phyloP scores from a whole-genome alignment of 768 basidiomycete species.

The Candolleomyces efflorescens region DNA sequence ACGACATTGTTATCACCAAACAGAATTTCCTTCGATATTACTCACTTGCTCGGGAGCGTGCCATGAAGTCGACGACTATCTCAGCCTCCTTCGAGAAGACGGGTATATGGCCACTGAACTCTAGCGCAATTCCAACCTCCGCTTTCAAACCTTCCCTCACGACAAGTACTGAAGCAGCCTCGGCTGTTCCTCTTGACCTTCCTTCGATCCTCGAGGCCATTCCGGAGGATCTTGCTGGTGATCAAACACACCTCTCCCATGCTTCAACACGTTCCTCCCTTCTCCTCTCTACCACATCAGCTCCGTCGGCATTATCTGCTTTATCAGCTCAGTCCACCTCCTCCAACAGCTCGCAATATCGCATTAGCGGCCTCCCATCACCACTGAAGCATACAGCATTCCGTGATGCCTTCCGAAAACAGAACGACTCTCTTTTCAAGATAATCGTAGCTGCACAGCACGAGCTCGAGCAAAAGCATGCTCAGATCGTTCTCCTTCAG shows the following conservation, averaged over 20 bases:
- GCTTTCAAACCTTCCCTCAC: slow-evolving; percentile 21
- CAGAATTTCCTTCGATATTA: slow-evolving; percentile 23
- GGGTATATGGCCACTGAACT: slow-evolving; percentile 19
- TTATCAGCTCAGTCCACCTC: no score
- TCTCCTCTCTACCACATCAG: neutral
- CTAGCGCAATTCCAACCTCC: slow-evolving; percentile 12
- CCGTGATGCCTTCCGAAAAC: no score
- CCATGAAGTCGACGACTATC: slow-evolving; percentile 24
- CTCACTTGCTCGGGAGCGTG: slow-evolving; percentile 15
- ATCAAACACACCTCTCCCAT: neutral
- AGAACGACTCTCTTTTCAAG: no score
- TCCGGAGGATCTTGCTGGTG: neutral
- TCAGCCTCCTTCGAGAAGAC: slow-evolving; percentile 14
- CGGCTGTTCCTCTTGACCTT: slow-evolving; percentile 13
- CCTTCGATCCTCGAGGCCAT: neutral
- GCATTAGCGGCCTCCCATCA: no score
- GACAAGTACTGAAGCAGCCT: slow-evolving; percentile 19
- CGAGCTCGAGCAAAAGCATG: no score
- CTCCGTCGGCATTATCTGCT: neutral
- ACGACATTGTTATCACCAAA: slow-evolving; percentile 19
- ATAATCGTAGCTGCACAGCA: no score
- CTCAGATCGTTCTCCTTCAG: no score
- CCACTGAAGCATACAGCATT: no score
- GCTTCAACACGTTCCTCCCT: neutral
- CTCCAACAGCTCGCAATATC: no score